These are phyloP conservation scores for Candida tibetensis DNA, from an alignment of 805 yeast species.

Conservation along the genomic window DNA sequence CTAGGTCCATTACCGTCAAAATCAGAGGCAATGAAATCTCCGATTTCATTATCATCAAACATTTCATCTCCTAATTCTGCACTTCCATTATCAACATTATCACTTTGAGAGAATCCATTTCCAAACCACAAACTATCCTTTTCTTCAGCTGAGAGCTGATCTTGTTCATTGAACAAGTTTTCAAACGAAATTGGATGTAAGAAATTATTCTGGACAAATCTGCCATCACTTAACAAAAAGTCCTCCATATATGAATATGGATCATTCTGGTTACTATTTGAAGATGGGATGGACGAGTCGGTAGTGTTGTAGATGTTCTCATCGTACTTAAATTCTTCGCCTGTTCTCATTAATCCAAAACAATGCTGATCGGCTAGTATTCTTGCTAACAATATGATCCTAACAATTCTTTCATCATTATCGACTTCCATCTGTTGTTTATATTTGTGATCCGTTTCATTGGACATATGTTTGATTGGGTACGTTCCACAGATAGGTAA, in stretches of 20 bases:
- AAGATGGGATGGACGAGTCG: slow-evolving; percentile 19
- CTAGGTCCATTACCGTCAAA: slow-evolving; percentile 30
- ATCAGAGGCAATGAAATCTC: slow-evolving; percentile 26
- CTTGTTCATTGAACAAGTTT: slow-evolving; percentile 20
- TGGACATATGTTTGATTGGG: slow-evolving; percentile 22
- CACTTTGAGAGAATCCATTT: slow-evolving; percentile 9
- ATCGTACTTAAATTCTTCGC: slow-evolving; percentile 44
- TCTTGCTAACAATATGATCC: slow-evolving; percentile 52
- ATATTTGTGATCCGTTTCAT: slow-evolving; percentile 8
- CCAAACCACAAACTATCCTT: slow-evolving; percentile 29
- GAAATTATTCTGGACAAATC: slow-evolving; percentile 42
- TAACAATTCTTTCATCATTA: slow-evolving; percentile 49
- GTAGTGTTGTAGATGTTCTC: slow-evolving; percentile 23
- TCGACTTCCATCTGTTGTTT: slow-evolving; percentile 35
- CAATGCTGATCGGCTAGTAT: slow-evolving; percentile 49
- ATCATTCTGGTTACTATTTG: slow-evolving; percentile 17
- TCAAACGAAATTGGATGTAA: slow-evolving; percentile 33
- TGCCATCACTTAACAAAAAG: slow-evolving; percentile 37
- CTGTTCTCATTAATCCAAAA: slow-evolving; percentile 53
- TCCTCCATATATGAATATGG: slow-evolving; percentile 29
- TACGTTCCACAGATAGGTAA: slow-evolving; percentile 61
- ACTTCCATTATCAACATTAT: slow-evolving; percentile 11
- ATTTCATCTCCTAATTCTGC: slow-evolving; percentile 21
- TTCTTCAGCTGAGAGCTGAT: slow-evolving; percentile 11
- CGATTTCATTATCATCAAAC: slow-evolving; percentile 22